phyloP scores from a whole-genome alignment of 2,329 filamentous ascomycete genomes.

The Emergomyces africanus region DNA sequence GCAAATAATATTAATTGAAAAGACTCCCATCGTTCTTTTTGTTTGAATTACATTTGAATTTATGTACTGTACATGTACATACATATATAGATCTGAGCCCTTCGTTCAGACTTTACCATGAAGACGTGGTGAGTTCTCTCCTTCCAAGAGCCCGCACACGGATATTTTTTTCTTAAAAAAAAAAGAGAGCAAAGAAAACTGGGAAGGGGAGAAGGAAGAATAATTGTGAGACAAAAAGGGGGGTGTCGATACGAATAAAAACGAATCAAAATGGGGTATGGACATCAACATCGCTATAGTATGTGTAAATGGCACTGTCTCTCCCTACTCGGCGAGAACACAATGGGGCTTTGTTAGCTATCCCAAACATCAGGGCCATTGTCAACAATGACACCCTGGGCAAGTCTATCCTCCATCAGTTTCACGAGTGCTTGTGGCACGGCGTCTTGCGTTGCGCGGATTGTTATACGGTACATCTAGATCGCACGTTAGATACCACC shows the following conservation, averaged over 20 bases:
- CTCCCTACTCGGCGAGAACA: neutral
- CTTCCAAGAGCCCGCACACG: neutral
- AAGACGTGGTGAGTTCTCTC: neutral
- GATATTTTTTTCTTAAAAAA: too few species aligned
- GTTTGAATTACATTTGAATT: neutral
- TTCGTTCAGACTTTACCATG: neutral
- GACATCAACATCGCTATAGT: neutral
- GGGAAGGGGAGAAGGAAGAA: neutral
- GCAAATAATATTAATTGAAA: neutral
- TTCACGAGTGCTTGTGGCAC: slow-evolving; percentile 71
- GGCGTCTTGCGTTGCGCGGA: slow-evolving; percentile 83
- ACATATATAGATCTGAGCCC: slow-evolving; percentile 2
- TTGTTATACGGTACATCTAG: slow-evolving; percentile 90
- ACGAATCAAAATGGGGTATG: neutral
- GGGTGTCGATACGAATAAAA: neutral
- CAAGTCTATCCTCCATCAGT: slow-evolving; percentile 73
- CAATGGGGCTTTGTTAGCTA: neutral
- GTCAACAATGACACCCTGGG: slow-evolving; percentile 33
- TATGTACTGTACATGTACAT: slow-evolving; percentile 2
- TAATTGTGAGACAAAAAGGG: neutral
- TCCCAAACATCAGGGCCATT: slow-evolving; percentile 5
- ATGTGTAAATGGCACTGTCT: neutral
- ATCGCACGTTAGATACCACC: slow-evolving; percentile 9
- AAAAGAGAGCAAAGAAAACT: neutral
- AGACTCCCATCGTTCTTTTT: neutral